Evolutionary conservation across 768 basidiomycete species (phyloP), one percentile per base, ranked within the genome.

Genomic region (Termitomyces sp.): DNA sequence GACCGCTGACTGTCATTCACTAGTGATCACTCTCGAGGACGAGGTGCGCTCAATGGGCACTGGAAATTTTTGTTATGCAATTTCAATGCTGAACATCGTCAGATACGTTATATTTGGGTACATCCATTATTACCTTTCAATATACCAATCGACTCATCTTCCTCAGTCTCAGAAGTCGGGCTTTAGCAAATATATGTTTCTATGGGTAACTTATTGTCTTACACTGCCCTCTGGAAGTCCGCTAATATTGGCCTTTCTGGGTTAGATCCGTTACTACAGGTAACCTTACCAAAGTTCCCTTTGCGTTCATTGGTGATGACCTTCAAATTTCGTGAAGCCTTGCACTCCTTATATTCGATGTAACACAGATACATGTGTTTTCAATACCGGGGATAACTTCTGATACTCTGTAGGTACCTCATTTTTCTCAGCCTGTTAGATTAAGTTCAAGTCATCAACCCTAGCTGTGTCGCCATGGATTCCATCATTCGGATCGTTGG

Each of bases 251-350:
- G 7, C 32, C 52, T 57, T 24, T 20, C 16, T 56, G 12, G 33
- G 50, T 44, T 59, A 82, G 81, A 77, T 82, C 33, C 74, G 80
- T 48, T 82, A 82, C 62, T 82, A 80, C 42, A 65, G 64, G 64
- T 65, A 50, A 16, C 15, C 15, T 48, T 18, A 2, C 4, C 24
- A 18, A n/a, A n/a, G 16, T 53, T 45, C 6, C 18, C 20, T 35
- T 32, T 13, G 8, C 39, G 8, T 22, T 33, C 22, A 40, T 22
- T 22, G 28, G n/a, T n/a, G 32, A 28, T 5, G 39, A 56, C 42
- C 16, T 18, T 50, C 13, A 38, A 28, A 35, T 22, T 9, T 13
- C 48, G 24, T 64, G 24, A 57, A 80, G 77, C 36, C 73, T 81
- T 20, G 68, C 73, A 5, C 74, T 81, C 12, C 65, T 80, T 1